Conservation (phyloP, 495 filamentous ascomycete species). For the Pyronema domesticum region DNA sequence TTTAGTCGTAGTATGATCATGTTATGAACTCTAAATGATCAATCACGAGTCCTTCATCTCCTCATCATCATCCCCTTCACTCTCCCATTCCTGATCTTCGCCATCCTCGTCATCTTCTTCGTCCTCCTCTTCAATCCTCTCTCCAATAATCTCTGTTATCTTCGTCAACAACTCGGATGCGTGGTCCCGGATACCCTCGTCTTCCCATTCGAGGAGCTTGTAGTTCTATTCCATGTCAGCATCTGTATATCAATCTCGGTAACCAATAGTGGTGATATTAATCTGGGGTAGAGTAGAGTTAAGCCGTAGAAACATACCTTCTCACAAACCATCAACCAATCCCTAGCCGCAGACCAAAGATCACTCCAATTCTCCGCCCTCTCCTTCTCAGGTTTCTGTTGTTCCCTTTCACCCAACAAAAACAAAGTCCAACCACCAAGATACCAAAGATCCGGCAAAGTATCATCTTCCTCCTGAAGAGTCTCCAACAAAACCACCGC, state of each 20-base stretch:
- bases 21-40: too few relatives aligned
- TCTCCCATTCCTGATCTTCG: constrained; percentile 30
- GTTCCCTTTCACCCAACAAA: constrained; percentile 42
- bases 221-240: constrained; percentile 45
- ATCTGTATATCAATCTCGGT: constrained; percentile 40
- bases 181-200: constrained; percentile 49
- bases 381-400: constrained; percentile 14
- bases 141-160: constrained; percentile 39
- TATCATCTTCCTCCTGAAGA: constrained; percentile 71
- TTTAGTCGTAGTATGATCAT: too few relatives aligned
- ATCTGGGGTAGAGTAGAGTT: background rate
- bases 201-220: constrained; percentile 47
- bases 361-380: constrained; percentile 23
- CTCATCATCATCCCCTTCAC: constrained; percentile 31
- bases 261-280: background rate
- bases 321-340: constrained; percentile 25
- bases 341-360: constrained; percentile 26
- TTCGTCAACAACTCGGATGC: constrained; percentile 39
- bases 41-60: background rate
- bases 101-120: constrained; percentile 30
- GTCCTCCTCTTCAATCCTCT: constrained; percentile 30
- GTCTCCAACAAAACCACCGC: constrained; percentile 73
- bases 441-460: constrained; percentile 92
- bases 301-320: constrained; percentile 7
- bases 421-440: constrained; percentile 83